These are phyloP conservation scores for Pyrrhoderma noxium DNA, from an alignment of 1,284 basidiomycete genomes.

Conservation along the genomic window DNA sequence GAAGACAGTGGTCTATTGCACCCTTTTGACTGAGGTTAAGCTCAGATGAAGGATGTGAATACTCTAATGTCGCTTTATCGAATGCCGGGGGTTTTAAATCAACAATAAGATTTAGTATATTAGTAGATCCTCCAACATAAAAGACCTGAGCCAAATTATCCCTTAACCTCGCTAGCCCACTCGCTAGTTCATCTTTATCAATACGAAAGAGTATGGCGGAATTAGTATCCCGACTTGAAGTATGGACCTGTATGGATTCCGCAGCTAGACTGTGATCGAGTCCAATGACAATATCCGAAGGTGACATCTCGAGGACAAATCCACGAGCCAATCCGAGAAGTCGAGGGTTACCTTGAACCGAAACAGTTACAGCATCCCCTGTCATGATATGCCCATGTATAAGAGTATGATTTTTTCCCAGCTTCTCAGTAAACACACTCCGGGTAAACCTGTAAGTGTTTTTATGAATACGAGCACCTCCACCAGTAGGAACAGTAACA, in stretches of 20 bases:
- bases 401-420: slow-evolving; percentile 31
- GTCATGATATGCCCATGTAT: slow-evolving; percentile 72
- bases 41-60: slow-evolving; percentile 21
- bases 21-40: slow-evolving; percentile 73
- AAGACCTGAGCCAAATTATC: slow-evolving; percentile 90
- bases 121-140: slow-evolving; percentile 63
- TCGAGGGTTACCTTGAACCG: slow-evolving; percentile 75
- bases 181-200: slow-evolving; percentile 88
- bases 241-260: slow-evolving; percentile 33
- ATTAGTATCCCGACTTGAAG: slow-evolving; percentile 18
- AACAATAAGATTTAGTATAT: slow-evolving; percentile 69
- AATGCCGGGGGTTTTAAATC: slow-evolving; percentile 72
- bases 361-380: slow-evolving; percentile 73
- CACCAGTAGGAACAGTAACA: slow-evolving; percentile 16
- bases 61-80: slow-evolving; percentile 21
- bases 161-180: slow-evolving; percentile 82
- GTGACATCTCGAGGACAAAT: slow-evolving; percentile 69
- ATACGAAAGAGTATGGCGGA: slow-evolving; percentile 64
- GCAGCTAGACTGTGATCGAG: slow-evolving; percentile 75
- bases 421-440: slow-evolving; percentile 16
- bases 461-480: slow-evolving; percentile 40
- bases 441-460: slow-evolving; percentile 62
- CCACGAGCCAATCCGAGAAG: slow-evolving; percentile 81
- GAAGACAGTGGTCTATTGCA: slow-evolving; percentile 71
- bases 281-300: slow-evolving; percentile 62